A percentile compares a stretch with the other conserved stretches of the same genome.
phyloP scores from a whole-genome alignment of 1,284 basidiomycete species.

The Ceratobasidium sp. region DNA sequence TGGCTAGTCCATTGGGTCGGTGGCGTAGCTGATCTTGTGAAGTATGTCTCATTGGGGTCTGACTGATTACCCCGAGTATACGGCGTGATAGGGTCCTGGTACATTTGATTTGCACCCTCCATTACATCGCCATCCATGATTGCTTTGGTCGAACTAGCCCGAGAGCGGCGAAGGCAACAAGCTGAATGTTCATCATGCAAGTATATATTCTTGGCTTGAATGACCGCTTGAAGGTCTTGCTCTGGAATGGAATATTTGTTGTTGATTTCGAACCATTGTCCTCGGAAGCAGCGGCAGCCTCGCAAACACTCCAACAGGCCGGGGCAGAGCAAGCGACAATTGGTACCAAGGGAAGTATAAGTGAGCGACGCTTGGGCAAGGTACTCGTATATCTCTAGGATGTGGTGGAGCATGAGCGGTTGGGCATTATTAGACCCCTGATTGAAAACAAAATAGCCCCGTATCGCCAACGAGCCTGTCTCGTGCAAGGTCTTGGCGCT shows the following conservation, averaged over 20 bases:
- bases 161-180: background rate
- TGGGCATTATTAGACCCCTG: background rate
- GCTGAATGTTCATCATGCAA: background rate
- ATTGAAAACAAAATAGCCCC: slow-evolving; percentile 2
- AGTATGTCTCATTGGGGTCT: too few relatives aligned
- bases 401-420: background rate
- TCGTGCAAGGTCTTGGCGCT: background rate
- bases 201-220: slow-evolving; percentile 4
- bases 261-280: background rate
- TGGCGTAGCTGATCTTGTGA: too few relatives aligned
- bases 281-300: slow-evolving; percentile 23
- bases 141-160: too few relatives aligned
- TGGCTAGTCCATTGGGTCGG: too few relatives aligned
- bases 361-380: background rate
- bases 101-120: too few relatives aligned
- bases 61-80: too few relatives aligned
- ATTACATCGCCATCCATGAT: too few relatives aligned
- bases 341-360: background rate
- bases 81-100: too few relatives aligned
- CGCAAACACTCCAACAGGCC: slow-evolving; percentile 16
- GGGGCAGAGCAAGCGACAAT: slow-evolving; percentile 34
- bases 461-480: background rate
- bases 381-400: slow-evolving; percentile 19
- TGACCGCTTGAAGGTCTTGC: background rate
- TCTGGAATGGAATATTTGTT: background rate